These are phyloP conservation scores for Gracilaria gracilis DNA, from an alignment of 23 red algal genomes.

Conservation along the genomic window DNA sequence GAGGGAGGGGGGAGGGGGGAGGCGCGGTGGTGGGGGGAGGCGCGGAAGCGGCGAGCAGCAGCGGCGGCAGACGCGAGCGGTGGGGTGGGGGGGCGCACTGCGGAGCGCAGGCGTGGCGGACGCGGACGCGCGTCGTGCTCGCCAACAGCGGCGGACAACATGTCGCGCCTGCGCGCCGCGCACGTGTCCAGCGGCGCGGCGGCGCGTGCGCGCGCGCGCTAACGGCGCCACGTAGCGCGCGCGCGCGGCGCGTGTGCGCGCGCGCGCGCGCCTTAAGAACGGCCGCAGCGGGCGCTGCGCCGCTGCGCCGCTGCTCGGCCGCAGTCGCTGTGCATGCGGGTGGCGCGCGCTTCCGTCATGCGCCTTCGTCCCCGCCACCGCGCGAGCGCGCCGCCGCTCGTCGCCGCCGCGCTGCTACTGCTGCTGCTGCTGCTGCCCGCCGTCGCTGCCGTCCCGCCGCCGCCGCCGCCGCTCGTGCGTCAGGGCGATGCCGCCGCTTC, in stretches of 20 bases:
- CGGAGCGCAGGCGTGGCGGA: too few relatives aligned
- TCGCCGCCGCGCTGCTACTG: not conserved
- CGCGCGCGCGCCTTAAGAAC: not conserved
- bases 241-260: not conserved
- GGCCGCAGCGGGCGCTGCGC: not conserved
- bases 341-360: not conserved
- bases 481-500: not conserved
- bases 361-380: not conserved
- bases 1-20: not conserved
- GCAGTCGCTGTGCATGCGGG: not conserved
- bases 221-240: constrained; percentile 4
- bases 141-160: not conserved
- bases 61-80: not conserved
- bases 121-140: not conserved
- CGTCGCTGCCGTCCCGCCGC: not conserved
- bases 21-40: not conserved
- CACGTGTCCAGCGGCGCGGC: not conserved
- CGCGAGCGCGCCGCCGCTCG: not conserved
- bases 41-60: too few relatives aligned
- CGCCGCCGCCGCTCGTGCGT: not conserved
- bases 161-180: not conserved
- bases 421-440: not conserved
- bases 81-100: not conserved
- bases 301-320: not conserved
- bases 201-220: not conserved